A percentile compares a stretch with the other conserved stretches of the same genome.
These are phyloP conservation scores for Anethum foeniculum DNA, from an alignment of 140 eudicot genomes.

Conservation along the genomic window DNA sequence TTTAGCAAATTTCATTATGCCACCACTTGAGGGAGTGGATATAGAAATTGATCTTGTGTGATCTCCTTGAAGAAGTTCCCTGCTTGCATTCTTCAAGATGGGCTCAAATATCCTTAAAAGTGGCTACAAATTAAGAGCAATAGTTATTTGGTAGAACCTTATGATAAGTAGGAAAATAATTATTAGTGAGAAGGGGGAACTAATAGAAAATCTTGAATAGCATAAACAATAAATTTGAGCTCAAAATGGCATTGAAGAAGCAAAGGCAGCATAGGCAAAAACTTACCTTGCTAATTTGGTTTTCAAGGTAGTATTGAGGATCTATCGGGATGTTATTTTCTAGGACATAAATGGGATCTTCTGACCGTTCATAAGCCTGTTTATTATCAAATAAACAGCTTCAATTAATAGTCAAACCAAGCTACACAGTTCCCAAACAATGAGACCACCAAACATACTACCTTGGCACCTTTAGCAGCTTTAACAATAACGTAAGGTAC, in stretches of 20 bases:
- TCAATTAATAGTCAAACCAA: constrained; percentile 14
- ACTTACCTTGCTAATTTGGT: constrained; percentile 88
- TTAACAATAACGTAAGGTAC: constrained; percentile 94
- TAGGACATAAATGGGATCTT: constrained; percentile 90
- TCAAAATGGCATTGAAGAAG: constrained; percentile 5
- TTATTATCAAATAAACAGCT: constrained; percentile 18
- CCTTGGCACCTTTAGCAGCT: constrained; percentile 99
- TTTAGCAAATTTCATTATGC: constrained; percentile 95
- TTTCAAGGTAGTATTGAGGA: constrained; percentile 89
- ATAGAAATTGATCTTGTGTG: constrained; percentile 92
- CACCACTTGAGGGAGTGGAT: constrained; percentile 86
- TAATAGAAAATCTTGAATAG: neutral
- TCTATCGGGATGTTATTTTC: constrained; percentile 97
- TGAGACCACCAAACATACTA: constrained; percentile 17
- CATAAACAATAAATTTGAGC: neutral
- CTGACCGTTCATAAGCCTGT: constrained; percentile 95
- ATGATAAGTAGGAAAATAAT: neutral
- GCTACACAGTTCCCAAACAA: constrained; percentile 7
- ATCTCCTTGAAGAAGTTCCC: constrained; percentile 83
- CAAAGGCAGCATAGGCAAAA: neutral
- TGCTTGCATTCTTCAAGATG: constrained; percentile 81
- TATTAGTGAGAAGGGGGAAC: neutral
- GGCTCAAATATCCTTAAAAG: constrained; percentile 93
- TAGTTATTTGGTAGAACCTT: neutral
- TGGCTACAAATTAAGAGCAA: constrained; percentile 48